These are phyloP conservation scores for Candida sithepensis DNA, from an alignment of 805 yeast genomes.

Conservation along the genomic window DNA sequence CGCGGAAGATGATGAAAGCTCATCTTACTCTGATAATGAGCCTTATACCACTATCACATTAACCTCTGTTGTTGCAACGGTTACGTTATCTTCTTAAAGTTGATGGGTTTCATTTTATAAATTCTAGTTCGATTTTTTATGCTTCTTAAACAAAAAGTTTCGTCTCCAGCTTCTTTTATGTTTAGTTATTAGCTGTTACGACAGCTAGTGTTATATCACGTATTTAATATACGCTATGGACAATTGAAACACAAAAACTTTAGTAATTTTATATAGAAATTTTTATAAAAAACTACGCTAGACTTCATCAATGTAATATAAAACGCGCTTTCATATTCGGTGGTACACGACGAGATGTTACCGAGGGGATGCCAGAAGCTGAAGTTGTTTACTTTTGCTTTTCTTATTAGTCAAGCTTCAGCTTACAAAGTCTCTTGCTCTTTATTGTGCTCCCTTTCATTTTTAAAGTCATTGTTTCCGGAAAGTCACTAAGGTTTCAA, in stretches of 20 bases:
- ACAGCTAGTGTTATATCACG: too few species aligned
- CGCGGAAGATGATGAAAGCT: constrained; percentile 29
- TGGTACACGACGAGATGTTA: background rate
- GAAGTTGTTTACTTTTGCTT: background rate
- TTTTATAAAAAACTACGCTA: too few species aligned
- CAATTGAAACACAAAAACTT: too few species aligned
- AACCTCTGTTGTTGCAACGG: constrained; percentile 33
- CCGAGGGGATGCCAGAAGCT: background rate
- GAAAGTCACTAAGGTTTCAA: too few species aligned
- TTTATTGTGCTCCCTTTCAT: background rate
- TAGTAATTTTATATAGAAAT: too few species aligned
- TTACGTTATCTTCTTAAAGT: constrained; percentile 19
- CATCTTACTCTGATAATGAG: constrained; percentile 22
- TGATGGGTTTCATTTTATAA: background rate
- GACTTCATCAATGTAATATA: too few species aligned
- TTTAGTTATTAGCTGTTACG: too few species aligned
- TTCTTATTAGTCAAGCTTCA: background rate
- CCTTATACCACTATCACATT: constrained; percentile 34
- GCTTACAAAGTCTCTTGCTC: too few species aligned
- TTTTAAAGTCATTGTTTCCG: background rate
- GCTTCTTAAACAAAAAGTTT: background rate
- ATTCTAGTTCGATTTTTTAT: background rate
- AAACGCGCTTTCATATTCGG: background rate
- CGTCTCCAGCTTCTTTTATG: background rate
- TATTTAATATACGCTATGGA: too few species aligned